phyloP scores from a whole-genome alignment of 73 alveolate genomes.

The Paramecium sonneborni region DNA sequence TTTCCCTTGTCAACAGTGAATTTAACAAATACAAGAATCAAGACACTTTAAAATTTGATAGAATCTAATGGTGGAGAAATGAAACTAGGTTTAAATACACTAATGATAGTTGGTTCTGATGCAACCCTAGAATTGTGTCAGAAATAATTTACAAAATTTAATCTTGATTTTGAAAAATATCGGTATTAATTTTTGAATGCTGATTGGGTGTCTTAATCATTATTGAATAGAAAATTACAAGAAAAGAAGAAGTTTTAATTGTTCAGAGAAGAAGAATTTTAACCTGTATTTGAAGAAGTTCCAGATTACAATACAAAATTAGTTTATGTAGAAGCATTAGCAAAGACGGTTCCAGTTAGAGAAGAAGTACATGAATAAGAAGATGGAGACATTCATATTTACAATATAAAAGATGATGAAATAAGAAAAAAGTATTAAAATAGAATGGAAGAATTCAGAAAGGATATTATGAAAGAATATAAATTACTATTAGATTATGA shows the following conservation, averaged over 20 bases:
- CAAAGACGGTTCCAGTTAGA: neutral
- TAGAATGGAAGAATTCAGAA: neutral
- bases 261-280: neutral
- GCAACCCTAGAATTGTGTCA: neutral
- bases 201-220: neutral
- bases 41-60: neutral
- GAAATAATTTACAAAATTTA: neutral
- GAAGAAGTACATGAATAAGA: neutral
- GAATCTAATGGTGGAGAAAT: neutral
- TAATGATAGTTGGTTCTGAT: neutral
- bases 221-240: neutral
- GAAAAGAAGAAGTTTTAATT: neutral
- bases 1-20: constrained; percentile 10
- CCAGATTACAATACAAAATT: neutral
- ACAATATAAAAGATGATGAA: neutral
- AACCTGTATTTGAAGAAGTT: neutral
- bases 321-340: neutral
- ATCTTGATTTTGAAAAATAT: neutral
- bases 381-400: neutral
- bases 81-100: neutral
- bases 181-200: neutral
- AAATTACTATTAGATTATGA: neutral
- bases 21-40: neutral
- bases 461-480: neutral
- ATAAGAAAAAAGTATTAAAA: neutral